phyloP scores from a whole-genome alignment of 2,329 filamentous ascomycete species.

The Phialemonium atrogriseum region DNA sequence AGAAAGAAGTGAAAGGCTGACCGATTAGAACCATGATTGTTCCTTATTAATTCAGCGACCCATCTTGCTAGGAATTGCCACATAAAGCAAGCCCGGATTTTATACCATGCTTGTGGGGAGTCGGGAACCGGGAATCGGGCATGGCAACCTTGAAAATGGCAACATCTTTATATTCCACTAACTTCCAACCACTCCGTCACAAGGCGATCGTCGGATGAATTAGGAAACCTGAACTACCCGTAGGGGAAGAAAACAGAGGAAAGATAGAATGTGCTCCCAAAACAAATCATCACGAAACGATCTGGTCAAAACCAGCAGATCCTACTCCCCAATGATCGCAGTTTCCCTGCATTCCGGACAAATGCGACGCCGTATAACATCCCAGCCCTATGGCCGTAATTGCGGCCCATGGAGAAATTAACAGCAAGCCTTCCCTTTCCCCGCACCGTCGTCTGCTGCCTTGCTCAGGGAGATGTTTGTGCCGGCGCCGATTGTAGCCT shows the following conservation, averaged over 20 bases:
- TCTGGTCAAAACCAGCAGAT: conserved; percentile 2
- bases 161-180: conserved; percentile 1
- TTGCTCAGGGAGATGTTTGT: conserved; percentile 83
- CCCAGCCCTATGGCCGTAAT: conserved; percentile 1
- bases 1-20: no score
- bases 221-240: conserved; percentile 2
- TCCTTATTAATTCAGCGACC: no score
- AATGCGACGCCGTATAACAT: conserved; percentile 4
- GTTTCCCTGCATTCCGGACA: conserved; percentile 6
- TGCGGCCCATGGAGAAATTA: conserved; percentile 31
- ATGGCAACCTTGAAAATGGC: background rate
- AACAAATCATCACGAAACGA: conserved; percentile 3
- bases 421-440: conserved; percentile 77
- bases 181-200: background rate
- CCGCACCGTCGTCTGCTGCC: conserved; percentile 64
- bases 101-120: no score
- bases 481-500: conserved; percentile 71
- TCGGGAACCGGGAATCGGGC: no score
- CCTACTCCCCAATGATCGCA: background rate
- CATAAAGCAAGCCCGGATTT: no score
- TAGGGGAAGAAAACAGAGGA: background rate
- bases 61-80: no score
- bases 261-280: background rate
- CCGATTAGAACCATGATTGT: no score
- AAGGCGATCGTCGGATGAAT: conserved; percentile 1